Conservation (phyloP, 2,329 filamentous ascomycete species). For the Sporothrix pseudoabietina region DNA sequence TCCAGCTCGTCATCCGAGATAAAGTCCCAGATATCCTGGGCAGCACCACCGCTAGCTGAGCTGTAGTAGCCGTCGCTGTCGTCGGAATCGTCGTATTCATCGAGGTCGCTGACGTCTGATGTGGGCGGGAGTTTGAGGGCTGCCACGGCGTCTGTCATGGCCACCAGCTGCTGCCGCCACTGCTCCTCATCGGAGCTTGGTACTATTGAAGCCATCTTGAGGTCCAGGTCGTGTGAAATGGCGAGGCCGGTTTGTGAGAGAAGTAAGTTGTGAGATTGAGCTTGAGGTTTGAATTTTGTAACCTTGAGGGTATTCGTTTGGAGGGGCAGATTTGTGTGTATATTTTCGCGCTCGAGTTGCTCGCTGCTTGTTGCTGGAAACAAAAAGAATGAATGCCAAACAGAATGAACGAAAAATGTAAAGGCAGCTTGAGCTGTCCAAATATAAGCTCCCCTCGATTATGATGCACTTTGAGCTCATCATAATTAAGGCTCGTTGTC, state of each 20-base stretch:
- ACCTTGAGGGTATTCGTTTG: slow-evolving; percentile 1
- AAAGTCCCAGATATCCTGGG: slow-evolving; percentile 90
- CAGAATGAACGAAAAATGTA: background rate
- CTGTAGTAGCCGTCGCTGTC: slow-evolving; percentile 66
- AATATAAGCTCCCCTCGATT: background rate
- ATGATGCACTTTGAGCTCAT: slow-evolving; percentile 13
- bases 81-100: slow-evolving; percentile 53
- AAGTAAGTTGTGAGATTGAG: background rate
- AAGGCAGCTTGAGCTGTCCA: background rate
- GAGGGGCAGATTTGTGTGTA: background rate
- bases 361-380: background rate
- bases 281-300: background rate
- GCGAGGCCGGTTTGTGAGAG: background rate
- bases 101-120: slow-evolving; percentile 33
- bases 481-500: background rate
- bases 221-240: background rate
- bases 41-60: slow-evolving; percentile 52
- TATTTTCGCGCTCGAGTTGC: background rate
- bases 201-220: slow-evolving; percentile 26
- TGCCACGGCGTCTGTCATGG: slow-evolving; percentile 84
- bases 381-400: background rate
- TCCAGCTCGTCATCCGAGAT: slow-evolving; percentile 76
- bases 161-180: slow-evolving; percentile 83
- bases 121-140: slow-evolving; percentile 60
- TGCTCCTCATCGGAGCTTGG: slow-evolving; percentile 43